Conservation (phyloP, 768 basidiomycete species). For the Lenzites betulinus region DNA sequence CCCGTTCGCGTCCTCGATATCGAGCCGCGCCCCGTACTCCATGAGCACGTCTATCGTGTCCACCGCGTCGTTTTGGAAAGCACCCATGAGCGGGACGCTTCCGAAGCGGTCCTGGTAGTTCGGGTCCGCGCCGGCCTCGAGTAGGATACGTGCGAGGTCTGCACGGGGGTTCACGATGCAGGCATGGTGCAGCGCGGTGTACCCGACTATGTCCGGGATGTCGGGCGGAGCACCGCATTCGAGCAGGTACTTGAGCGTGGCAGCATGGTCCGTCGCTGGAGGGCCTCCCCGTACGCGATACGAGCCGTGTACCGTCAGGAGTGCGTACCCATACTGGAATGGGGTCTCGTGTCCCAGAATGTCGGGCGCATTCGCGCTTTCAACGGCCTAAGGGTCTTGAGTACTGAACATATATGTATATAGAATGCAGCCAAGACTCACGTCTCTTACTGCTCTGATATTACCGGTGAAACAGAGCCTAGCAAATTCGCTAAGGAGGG, state of each 20-base stretch:
- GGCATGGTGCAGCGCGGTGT: slow-evolving; percentile 52
- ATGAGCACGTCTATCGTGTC: slow-evolving; percentile 45
- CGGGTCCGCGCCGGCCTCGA: slow-evolving; percentile 50
- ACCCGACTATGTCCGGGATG: slow-evolving; percentile 46
- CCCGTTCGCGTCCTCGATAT: slow-evolving; percentile 43
- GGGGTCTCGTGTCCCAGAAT: slow-evolving; percentile 23
- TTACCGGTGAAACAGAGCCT: slow-evolving; percentile 13
- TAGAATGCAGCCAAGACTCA: not conserved
- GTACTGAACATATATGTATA: not conserved
- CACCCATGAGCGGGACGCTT: slow-evolving; percentile 39
- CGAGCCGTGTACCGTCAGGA: slow-evolving; percentile 19
- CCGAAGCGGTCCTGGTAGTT: slow-evolving; percentile 54
- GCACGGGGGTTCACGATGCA: slow-evolving; percentile 34
- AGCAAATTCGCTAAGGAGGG: slow-evolving; percentile 15
- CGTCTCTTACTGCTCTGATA: not conserved
- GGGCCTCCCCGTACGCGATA: slow-evolving; percentile 13
- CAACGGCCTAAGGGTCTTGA: slow-evolving; percentile 5
- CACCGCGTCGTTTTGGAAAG: slow-evolving; percentile 8
- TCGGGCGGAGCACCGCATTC: slow-evolving; percentile 43
- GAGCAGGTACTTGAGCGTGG: slow-evolving; percentile 45
- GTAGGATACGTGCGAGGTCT: slow-evolving; percentile 40
- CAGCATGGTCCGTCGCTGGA: slow-evolving; percentile 29
- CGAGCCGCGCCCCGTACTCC: slow-evolving; percentile 50
- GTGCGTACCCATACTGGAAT: slow-evolving; percentile 22
- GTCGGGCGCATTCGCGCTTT: slow-evolving; percentile 20